phyloP scores from a whole-genome alignment of 1,284 basidiomycete genomes.

The Golubevia pallescens region DNA sequence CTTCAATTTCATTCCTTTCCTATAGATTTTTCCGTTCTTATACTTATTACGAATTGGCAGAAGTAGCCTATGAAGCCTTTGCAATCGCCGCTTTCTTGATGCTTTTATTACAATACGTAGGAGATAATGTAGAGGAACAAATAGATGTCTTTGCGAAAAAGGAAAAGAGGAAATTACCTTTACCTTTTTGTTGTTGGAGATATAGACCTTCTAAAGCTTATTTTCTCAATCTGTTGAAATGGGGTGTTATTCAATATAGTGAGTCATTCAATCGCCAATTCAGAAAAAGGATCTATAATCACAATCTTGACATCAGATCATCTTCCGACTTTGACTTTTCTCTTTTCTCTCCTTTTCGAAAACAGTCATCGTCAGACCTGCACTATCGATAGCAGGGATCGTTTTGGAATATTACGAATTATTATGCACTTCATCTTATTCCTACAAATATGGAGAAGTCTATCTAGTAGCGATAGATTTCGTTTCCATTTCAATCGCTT shows the following conservation, averaged over 20 bases:
- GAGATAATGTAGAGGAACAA: slow-evolving; percentile 72
- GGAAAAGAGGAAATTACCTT: slow-evolving; percentile 76
- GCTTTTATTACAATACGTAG: slow-evolving; percentile 82
- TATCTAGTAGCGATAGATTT: slow-evolving; percentile 20
- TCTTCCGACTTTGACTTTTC: neutral
- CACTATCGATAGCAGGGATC: slow-evolving; percentile 23
- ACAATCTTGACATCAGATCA: neutral
- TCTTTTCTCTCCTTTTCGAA: neutral
- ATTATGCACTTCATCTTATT: slow-evolving; percentile 19
- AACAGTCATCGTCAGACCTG: slow-evolving; percentile 23
- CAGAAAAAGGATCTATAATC: neutral
- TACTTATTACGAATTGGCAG: slow-evolving; percentile 66
- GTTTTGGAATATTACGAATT: slow-evolving; percentile 23
- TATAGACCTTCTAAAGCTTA: slow-evolving; percentile 34
- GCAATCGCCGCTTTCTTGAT: slow-evolving; percentile 71
- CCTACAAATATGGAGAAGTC: slow-evolving; percentile 28
- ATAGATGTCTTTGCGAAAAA: slow-evolving; percentile 73
- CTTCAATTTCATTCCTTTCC: slow-evolving; percentile 21
- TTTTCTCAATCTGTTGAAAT: slow-evolving; percentile 31
- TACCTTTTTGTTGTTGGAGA: slow-evolving; percentile 70
- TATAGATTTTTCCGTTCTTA: slow-evolving; percentile 18
- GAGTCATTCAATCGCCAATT: neutral
- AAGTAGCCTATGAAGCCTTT: slow-evolving; percentile 69
- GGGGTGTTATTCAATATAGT: slow-evolving; percentile 26
- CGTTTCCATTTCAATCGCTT: slow-evolving; percentile 61